These are phyloP conservation scores for Quambalaria eucalypti DNA, from an alignment of 1,284 basidiomycete species.

Conservation along the genomic window DNA sequence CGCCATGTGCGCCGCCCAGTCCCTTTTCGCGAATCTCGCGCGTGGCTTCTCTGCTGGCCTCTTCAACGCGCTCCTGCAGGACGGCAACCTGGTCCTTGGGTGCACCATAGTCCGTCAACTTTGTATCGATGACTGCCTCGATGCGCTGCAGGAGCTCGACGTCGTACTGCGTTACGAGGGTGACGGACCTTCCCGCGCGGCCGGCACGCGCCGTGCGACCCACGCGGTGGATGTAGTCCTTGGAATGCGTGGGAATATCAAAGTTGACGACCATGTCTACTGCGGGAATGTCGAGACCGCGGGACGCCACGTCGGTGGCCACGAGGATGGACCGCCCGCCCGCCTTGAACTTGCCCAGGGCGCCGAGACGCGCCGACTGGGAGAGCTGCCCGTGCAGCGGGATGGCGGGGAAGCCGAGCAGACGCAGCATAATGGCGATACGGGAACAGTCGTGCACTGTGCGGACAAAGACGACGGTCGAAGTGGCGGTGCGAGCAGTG, in stretches of 20 bases:
- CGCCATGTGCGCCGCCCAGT: conserved; percentile 28
- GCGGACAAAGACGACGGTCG: conserved; percentile 90
- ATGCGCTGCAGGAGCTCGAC: conserved; percentile 93
- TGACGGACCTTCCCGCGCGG: conserved; percentile 86
- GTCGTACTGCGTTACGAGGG: conserved; percentile 95
- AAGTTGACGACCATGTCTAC: conserved; percentile 98
- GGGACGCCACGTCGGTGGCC: conserved; percentile 91
- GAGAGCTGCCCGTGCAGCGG: conserved; percentile 91
- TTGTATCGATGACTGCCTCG: conserved; percentile 69
- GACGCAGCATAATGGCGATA: conserved; percentile 77
- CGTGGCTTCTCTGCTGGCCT: conserved; percentile 74
- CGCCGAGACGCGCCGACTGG: conserved; percentile 85
- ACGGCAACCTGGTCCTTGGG: conserved; percentile 84
- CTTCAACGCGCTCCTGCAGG: conserved; percentile 77
- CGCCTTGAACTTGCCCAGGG: conserved; percentile 91
- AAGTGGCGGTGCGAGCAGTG: conserved; percentile 66
- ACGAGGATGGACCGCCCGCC: conserved; percentile 85
- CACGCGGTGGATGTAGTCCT: conserved; percentile 98
- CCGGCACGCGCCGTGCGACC: conserved; percentile 95
- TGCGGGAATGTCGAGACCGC: conserved; percentile 85
- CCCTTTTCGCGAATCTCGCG: conserved; percentile 54
- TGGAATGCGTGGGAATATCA: conserved; percentile 94
- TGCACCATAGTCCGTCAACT: conserved; percentile 75
- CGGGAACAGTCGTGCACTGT: conserved; percentile 91
- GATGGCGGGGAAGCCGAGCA: conserved; percentile 86